Conservation (phyloP, 1,284 basidiomycete genomes). For the Rhodotorula glutinis region DNA sequence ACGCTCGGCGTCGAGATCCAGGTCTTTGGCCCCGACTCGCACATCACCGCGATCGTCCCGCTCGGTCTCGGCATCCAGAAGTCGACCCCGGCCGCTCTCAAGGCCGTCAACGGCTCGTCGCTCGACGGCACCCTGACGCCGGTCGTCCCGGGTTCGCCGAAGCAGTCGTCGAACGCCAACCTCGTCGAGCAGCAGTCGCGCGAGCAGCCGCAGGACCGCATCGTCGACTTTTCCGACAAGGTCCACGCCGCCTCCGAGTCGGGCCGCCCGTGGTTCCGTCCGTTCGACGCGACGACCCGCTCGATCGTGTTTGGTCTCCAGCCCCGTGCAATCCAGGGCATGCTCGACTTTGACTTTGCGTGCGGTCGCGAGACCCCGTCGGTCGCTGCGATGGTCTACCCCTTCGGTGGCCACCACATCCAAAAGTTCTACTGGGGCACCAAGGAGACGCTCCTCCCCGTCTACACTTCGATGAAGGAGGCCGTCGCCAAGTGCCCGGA, state of each 20-base stretch:
- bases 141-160: constrained; percentile 31
- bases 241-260: constrained; percentile 66
- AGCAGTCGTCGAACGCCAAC: constrained; percentile 9
- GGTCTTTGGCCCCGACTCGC: constrained; percentile 89
- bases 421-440: constrained; percentile 98
- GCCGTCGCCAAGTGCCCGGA: constrained; percentile 94
- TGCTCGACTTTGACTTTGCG: constrained; percentile 99
- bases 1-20: constrained; percentile 95
- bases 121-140: constrained; percentile 31
- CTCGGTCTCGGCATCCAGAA: constrained; percentile 76
- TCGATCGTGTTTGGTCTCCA: constrained; percentile 98
- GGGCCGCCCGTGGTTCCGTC: constrained; percentile 71
- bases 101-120: constrained; percentile 9
- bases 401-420: constrained; percentile 99
- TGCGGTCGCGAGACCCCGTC: constrained; percentile 90
- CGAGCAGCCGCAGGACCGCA: constrained; percentile 62
- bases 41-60: constrained; percentile 98
- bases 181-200: constrained; percentile 57
- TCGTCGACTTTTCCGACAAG: constrained; percentile 66
- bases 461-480: constrained; percentile 90
- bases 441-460: constrained; percentile 95
- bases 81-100: constrained; percentile 44
- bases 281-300: constrained; percentile 87
- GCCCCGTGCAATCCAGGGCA: constrained; percentile 98
- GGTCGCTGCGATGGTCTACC: constrained; percentile 99